A percentile compares a stretch with the other conserved stretches of the same genome.
Conservation (phyloP, 2,329 filamentous ascomycete genomes). For the Trichophyton equinum region DNA sequence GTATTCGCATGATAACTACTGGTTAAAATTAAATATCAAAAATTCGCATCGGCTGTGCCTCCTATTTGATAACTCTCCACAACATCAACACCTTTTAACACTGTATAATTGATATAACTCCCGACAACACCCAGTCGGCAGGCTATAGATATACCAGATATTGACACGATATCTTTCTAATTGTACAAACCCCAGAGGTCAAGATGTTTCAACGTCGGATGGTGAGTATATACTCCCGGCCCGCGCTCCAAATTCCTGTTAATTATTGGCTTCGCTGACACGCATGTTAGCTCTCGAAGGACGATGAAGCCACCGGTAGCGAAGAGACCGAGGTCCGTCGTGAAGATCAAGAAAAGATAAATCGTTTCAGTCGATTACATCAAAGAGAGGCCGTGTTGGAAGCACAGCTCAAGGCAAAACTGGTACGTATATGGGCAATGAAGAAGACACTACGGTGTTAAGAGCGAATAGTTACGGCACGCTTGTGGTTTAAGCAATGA, state of each 20-base stretch:
- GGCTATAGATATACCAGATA: neutral
- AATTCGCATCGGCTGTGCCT: neutral
- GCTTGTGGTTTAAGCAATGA: no score
- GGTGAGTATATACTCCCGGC: slow-evolving; percentile 32
- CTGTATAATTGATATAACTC: neutral
- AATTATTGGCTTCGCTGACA: neutral
- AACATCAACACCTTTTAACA: neutral
- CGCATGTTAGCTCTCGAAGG: slow-evolving; percentile 65
- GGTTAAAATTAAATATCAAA: neutral
- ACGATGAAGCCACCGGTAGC: slow-evolving; percentile 65
- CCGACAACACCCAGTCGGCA: neutral
- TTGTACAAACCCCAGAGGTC: neutral
- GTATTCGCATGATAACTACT: neutral
- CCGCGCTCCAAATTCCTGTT: neutral
- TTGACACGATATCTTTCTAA: neutral
- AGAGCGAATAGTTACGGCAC: neutral
- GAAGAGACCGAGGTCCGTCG: slow-evolving; percentile 89
- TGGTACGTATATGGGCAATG: slow-evolving; percentile 42
- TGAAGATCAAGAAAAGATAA: slow-evolving; percentile 98
- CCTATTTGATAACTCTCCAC: neutral
- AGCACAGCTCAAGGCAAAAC: slow-evolving; percentile 67
- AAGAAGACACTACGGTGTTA: neutral
- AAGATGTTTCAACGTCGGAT: slow-evolving; percentile 48
- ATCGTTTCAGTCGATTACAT: slow-evolving; percentile 88
- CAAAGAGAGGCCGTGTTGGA: slow-evolving; percentile 68